Percentiles rank a stretch among this genome's conserved stretches.
Conservation (phyloP, 345 rosid species). For the Erucastrum elatum region DNA sequence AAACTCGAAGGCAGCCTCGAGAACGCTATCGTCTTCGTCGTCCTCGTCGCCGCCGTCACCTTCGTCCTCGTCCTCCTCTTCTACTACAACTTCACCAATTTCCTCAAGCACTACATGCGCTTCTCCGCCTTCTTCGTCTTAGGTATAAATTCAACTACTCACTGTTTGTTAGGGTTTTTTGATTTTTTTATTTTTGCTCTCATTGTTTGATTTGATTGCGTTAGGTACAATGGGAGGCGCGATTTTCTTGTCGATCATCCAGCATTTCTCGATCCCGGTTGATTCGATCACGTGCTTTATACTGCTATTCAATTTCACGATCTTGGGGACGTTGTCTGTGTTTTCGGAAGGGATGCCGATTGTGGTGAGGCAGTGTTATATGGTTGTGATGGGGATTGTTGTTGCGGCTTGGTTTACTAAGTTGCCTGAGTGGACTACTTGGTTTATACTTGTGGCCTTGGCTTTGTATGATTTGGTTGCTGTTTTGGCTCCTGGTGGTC, state of each 20-base stretch:
- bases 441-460: conserved; percentile 83
- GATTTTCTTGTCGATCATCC: conserved; percentile 72
- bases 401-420: conserved; percentile 96
- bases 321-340: conserved; percentile 79
- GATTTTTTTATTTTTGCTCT: background rate
- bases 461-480: conserved; percentile 91
- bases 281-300: conserved; percentile 75
- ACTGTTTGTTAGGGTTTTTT: conserved; percentile 14
- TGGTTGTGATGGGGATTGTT: conserved; percentile 82
- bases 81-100: conserved; percentile 88
- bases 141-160: conserved; percentile 34
- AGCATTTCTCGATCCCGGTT: conserved; percentile 79
- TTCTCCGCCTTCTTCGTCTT: conserved; percentile 88
- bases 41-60: conserved; percentile 73
- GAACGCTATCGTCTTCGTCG: conserved; percentile 82
- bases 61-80: conserved; percentile 81
- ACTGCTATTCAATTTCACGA: conserved; percentile 77
- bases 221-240: conserved; percentile 91
- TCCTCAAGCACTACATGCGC: conserved; percentile 92
- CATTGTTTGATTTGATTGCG: background rate
- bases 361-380: conserved; percentile 75
- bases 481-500: conserved; percentile 96
- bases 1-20: conserved; percentile 88
- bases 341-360: conserved; percentile 79
- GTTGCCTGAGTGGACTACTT: conserved; percentile 96